Conservation (phyloP, 75 land plant species). For the Selaginella moellendorffii region DNA sequence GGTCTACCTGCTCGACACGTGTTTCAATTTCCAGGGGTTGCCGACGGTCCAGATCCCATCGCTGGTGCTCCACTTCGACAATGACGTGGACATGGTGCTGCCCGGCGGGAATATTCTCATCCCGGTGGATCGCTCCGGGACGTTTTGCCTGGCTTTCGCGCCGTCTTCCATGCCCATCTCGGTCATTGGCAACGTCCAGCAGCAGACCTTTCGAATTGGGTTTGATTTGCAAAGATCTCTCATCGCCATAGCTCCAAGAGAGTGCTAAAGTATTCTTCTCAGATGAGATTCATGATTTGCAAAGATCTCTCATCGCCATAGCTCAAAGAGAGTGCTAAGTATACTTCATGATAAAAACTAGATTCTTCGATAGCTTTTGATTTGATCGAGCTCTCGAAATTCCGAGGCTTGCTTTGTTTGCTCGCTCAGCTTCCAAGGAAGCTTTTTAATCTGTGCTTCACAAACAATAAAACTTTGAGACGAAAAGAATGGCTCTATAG, state of each 20-base stretch:
- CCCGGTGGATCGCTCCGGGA: slow-evolving; percentile 48
- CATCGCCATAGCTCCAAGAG: slow-evolving; percentile 24
- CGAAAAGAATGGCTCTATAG: too few relatives aligned
- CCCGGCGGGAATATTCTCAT: slow-evolving; percentile 62
- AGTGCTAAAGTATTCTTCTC: background rate
- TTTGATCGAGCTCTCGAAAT: too few relatives aligned
- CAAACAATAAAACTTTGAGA: too few relatives aligned
- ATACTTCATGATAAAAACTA: too few relatives aligned
- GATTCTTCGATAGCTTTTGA: too few relatives aligned
- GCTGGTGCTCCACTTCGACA: background rate
- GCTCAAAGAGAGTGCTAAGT: slow-evolving; percentile 27
- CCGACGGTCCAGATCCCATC: slow-evolving; percentile 2
- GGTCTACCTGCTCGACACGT: slow-evolving; percentile 4
- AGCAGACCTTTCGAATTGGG: slow-evolving; percentile 62
- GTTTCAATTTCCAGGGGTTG: background rate
- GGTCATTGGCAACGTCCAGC: slow-evolving; percentile 89
- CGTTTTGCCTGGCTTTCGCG: slow-evolving; percentile 80
- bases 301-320: background rate
- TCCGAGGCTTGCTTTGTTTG: too few relatives aligned
- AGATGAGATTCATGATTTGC: slow-evolving; percentile 23
- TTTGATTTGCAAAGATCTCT: slow-evolving; percentile 29
- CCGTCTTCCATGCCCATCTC: slow-evolving; percentile 41
- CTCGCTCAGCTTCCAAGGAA: too few relatives aligned
- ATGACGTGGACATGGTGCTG: slow-evolving; percentile 35
- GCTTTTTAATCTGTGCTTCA: too few relatives aligned